Conservation (phyloP, 2,329 filamentous ascomycete species). For the Trichoderma sp. region DNA sequence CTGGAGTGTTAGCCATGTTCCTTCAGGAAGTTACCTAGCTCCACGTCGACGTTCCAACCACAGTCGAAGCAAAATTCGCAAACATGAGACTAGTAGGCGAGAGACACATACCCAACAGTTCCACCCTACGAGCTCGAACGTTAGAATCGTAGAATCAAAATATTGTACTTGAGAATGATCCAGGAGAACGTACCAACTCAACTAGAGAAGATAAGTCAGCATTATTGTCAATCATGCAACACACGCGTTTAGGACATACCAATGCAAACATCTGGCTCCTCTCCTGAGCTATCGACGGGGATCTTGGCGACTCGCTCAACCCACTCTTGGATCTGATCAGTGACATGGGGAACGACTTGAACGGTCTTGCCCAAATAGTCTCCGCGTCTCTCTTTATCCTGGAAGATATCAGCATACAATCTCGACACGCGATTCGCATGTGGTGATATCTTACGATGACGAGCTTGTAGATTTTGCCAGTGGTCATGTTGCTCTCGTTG, state of each 20-base stretch:
- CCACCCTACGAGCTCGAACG: conserved; percentile 53
- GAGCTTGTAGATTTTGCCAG: conserved; percentile 91
- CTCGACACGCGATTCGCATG: neutral
- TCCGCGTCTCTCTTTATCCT: conserved; percentile 42
- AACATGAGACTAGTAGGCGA: neutral
- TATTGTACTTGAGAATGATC: neutral
- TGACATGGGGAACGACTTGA: conserved; percentile 91
- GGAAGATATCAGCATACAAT: neutral
- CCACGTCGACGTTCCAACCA: neutral
- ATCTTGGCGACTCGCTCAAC: conserved; percentile 83
- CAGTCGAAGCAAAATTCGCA: neutral
- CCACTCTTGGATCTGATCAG: conserved; percentile 90
- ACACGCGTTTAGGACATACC: conserved; percentile 54
- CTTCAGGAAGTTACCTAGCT: neutral
- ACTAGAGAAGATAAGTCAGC: conserved; percentile 37
- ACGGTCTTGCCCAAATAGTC: conserved; percentile 89
- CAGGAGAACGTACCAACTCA: conserved; percentile 41
- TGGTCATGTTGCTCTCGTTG: conserved; percentile 93
- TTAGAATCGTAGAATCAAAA: neutral
- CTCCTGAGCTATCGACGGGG: conserved; percentile 81
- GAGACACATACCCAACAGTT: conserved; percentile 53
- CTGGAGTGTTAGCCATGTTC: neutral
- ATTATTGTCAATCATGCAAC: neutral
- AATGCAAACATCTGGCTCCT: conserved; percentile 90
- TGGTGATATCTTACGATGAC: conserved; percentile 73